Conservation (phyloP, 2,329 filamentous ascomycete species). For the Ophiostoma populinum region DNA sequence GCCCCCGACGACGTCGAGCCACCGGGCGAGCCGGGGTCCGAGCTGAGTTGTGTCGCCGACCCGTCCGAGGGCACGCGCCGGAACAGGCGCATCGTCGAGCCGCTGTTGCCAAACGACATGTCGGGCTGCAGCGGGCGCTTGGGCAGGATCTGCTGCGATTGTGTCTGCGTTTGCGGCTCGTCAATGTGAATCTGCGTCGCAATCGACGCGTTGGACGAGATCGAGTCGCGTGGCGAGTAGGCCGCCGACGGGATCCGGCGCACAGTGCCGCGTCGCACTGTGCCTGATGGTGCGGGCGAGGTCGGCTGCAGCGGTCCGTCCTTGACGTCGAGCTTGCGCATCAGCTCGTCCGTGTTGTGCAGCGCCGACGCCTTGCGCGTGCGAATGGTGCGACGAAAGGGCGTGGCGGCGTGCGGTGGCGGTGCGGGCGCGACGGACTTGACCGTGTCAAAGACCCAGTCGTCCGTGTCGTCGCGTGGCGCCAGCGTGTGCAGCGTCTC, state of each 20-base stretch:
- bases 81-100: constrained; percentile 83
- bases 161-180: background rate
- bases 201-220: background rate
- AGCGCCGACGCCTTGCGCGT: constrained; percentile 39
- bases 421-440: constrained; percentile 49
- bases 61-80: constrained; percentile 64
- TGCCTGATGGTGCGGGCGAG: constrained; percentile 30
- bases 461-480: constrained; percentile 53
- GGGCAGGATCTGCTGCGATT: constrained; percentile 26
- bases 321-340: constrained; percentile 43
- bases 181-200: background rate
- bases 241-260: constrained; percentile 27
- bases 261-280: constrained; percentile 43
- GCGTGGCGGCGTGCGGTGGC: background rate
- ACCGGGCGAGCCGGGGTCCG: constrained; percentile 18
- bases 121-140: constrained; percentile 76
- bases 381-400: constrained; percentile 26
- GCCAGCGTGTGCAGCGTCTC: constrained; percentile 67
- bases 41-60: constrained; percentile 22
- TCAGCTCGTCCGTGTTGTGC: constrained; percentile 39
- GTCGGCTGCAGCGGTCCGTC: constrained; percentile 40
- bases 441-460: constrained; percentile 92
- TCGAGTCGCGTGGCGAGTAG: constrained; percentile 13
- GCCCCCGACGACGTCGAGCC: background rate
- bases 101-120: constrained; percentile 83